Conservation (phyloP, 1,284 basidiomycete genomes). For the Puccinia coronata region DNA sequence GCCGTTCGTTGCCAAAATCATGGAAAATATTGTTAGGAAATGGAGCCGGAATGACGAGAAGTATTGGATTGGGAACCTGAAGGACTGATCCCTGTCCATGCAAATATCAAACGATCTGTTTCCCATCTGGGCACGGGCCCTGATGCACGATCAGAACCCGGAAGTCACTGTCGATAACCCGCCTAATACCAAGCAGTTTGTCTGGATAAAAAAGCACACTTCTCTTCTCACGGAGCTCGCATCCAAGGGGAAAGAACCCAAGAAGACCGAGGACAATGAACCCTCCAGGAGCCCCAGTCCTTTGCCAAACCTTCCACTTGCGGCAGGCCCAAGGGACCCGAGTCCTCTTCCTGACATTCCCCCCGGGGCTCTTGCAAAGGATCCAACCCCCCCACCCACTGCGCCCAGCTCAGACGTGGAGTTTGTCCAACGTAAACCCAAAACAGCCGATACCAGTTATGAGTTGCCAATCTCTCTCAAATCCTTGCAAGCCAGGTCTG, state of each 20-base stretch:
- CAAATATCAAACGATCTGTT: background rate
- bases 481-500: background rate
- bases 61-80: background rate
- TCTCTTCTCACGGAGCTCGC: too few relatives aligned
- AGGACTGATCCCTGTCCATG: background rate
- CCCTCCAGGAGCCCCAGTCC: too few relatives aligned
- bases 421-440: too few relatives aligned
- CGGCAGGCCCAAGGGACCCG: too few relatives aligned
- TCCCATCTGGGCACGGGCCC: background rate
- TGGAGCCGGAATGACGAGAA: background rate
- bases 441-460: too few relatives aligned
- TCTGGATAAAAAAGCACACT: background rate
- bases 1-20: background rate
- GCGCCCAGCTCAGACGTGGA: too few relatives aligned
- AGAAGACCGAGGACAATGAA: background rate
- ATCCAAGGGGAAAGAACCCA: too few relatives aligned
- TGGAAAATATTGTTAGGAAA: background rate
- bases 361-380: too few relatives aligned
- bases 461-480: background rate
- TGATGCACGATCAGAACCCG: background rate
- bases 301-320: too few relatives aligned
- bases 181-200: background rate
- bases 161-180: background rate
- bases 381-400: too few relatives aligned
- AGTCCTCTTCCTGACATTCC: too few relatives aligned